Evolutionary conservation across 2,329 filamentous ascomycete genomes (phyloP).

Genomic region (Graphilbum sp.): DNA sequence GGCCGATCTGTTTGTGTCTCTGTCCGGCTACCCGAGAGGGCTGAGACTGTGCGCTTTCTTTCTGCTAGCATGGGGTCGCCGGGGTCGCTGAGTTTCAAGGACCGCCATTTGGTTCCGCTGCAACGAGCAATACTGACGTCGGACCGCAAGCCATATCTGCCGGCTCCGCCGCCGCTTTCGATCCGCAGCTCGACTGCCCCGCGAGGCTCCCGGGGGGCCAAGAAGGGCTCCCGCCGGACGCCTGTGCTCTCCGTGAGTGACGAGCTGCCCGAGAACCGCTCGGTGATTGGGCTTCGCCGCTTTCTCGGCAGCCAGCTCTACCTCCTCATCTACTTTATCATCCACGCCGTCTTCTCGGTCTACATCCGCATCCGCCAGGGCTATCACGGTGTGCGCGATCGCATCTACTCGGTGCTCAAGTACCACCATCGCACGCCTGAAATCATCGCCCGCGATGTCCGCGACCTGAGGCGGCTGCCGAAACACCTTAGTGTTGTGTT

Average conservation of each 20-base stretch:
- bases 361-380: constrained; percentile 70
- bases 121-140: too few relatives aligned
- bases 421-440: constrained; percentile 95
- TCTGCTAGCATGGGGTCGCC: too few relatives aligned
- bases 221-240: background rate
- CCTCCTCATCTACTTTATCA: constrained; percentile 47
- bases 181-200: too few relatives aligned
- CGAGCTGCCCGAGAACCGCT: constrained; percentile 12
- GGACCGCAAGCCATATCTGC: too few relatives aligned
- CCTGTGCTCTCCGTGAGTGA: background rate
- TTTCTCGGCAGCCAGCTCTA: constrained; percentile 48
- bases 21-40: too few relatives aligned
- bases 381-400: constrained; percentile 63
- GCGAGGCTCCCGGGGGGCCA: background rate
- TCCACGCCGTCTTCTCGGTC: constrained; percentile 74
- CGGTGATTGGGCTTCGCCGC: constrained; percentile 39
- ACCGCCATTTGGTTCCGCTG: too few relatives aligned
- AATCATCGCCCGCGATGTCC: constrained; percentile 77
- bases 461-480: constrained; percentile 55
- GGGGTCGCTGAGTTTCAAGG: too few relatives aligned
- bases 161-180: too few relatives aligned
- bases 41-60: too few relatives aligned
- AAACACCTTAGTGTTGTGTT: constrained; percentile 80
- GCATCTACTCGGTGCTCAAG: constrained; percentile 66
- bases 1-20: too few relatives aligned